A percentile compares a stretch with the other conserved stretches of the same genome.
Conservation (phyloP, 2,329 filamentous ascomycete species). For the Cercospora beticola region DNA sequence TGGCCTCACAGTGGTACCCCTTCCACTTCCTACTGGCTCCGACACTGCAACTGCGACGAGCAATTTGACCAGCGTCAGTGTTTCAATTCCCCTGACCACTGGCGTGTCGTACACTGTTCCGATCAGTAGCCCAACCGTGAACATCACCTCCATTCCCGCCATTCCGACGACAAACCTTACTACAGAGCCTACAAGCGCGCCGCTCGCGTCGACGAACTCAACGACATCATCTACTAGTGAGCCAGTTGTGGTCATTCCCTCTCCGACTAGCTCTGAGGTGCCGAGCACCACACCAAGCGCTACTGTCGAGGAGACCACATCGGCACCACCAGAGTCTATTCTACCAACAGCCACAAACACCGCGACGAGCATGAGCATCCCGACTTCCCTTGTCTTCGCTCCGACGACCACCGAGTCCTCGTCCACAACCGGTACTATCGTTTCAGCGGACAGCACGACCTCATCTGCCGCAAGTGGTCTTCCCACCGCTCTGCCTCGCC, state of each 20-base stretch:
- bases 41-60: constrained; percentile 23
- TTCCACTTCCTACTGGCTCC: constrained; percentile 25
- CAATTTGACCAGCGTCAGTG: constrained; percentile 18
- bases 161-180: not conserved
- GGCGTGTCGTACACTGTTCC: constrained; percentile 17
- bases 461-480: constrained; percentile 53
- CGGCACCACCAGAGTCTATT: constrained; percentile 43
- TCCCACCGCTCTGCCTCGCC: constrained; percentile 67
- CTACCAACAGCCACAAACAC: constrained; percentile 49
- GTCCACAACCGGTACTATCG: constrained; percentile 16
- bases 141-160: not conserved
- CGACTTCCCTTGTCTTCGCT: constrained; percentile 62
- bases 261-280: constrained; percentile 14
- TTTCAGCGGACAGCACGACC: constrained; percentile 45
- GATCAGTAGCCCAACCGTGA: constrained; percentile 4
- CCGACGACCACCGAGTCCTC: constrained; percentile 41
- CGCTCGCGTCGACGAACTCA: constrained; percentile 1
- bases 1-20: constrained; percentile 27
- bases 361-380: constrained; percentile 52
- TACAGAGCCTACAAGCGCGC: not conserved
- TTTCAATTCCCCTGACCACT: constrained; percentile 25
- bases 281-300: constrained; percentile 14
- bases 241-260: not conserved
- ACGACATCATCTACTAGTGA: constrained; percentile 1
- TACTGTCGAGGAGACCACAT: constrained; percentile 15